Base-by-base conservation (phyloP, 768 basidiomycete genomes). In the Pholiota molesta region DNA sequence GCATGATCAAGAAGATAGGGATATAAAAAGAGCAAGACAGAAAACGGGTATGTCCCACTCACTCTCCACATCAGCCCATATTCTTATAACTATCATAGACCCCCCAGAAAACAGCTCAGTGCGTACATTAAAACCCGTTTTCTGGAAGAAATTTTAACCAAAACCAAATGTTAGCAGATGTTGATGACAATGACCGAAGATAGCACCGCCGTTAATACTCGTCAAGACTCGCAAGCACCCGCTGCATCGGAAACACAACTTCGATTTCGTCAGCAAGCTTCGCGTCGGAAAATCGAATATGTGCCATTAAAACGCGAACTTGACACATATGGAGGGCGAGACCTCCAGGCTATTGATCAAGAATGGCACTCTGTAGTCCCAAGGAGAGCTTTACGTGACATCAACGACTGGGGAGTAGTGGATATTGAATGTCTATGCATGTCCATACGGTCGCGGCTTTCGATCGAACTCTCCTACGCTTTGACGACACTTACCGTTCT, bases 341-440 rank as follows among this genome's bases (percentile, higher is more conserved):
- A 97, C 74, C 71, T 95, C 35, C 82, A 86, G 52, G 66, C 76
- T 11, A 75, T 97, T 59, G 86, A 91, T 55, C 77, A 81, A 13
- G 92, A 94, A 66, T 80, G 84, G 58, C 68, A 74, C 31, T 81
- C 78, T 35, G 70, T 81, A 17, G 72, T 79, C n/a, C 79, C 83
- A 51, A 78, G 82, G 56, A 84, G 90, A 47, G 81, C 84, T 6
- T 73, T 90, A 68, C 83, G 91, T 60, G 86, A 89, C 55, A 83
- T 93, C 64, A 87, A 89, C 70, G 94, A 96, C 57, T 94, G 95
- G 87, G 95, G 94, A 21, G 82, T 81, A 8, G 86, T 97, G 54
- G 96, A 99, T 68, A 88, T 98, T 61, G 95, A 97, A 70, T 88
- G 88, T n/a, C 81, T 99, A 54, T 89, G 88, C n/a, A 89, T 99